phyloP scores from a whole-genome alignment of 1,139 yeast species.

The Debaryomycetaceae sp. region DNA sequence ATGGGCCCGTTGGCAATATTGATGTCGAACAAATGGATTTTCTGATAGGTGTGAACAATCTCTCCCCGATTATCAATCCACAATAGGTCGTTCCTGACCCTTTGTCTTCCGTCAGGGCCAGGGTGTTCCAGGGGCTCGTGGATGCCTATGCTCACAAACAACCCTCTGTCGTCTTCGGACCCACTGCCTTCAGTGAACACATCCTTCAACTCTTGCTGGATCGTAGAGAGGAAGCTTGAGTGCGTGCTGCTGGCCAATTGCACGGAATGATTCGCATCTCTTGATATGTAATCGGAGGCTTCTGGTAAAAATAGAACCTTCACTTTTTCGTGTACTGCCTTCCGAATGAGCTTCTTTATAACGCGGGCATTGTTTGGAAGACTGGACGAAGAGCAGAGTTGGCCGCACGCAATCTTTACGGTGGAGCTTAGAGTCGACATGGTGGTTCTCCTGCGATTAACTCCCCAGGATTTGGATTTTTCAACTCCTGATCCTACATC shows the following conservation, averaged over 20 bases:
- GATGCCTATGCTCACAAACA: constrained; percentile 58
- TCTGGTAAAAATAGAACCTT: constrained; percentile 82
- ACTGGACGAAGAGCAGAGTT: constrained; percentile 71
- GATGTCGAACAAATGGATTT: constrained; percentile 86
- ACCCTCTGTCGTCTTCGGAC: constrained; percentile 11
- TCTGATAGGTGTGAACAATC: constrained; percentile 68
- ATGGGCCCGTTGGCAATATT: constrained; percentile 74
- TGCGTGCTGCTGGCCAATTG: constrained; percentile 51
- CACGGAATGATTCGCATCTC: constrained; percentile 63
- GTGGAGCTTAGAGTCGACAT: not conserved
- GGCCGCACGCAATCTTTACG: constrained; percentile 72
- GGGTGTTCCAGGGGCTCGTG: constrained; percentile 61
- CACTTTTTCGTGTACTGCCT: constrained; percentile 59
- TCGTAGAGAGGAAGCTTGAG: constrained; percentile 47
- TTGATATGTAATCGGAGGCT: constrained; percentile 84
- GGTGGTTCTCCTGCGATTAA: too few relatives aligned
- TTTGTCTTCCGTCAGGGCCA: constrained; percentile 11
- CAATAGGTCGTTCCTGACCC: constrained; percentile 68
- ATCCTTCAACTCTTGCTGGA: constrained; percentile 44
- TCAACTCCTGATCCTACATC: not conserved
- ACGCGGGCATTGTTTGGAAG: constrained; percentile 54
- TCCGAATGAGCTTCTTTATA: constrained; percentile 55
- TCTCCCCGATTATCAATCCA: constrained; percentile 68
- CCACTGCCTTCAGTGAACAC: constrained; percentile 6
- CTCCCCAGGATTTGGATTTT: too few relatives aligned